These are phyloP conservation scores for Ophiocordyceps camponoti-leonardi DNA, from an alignment of 2,329 filamentous ascomycete species.

Conservation along the genomic window DNA sequence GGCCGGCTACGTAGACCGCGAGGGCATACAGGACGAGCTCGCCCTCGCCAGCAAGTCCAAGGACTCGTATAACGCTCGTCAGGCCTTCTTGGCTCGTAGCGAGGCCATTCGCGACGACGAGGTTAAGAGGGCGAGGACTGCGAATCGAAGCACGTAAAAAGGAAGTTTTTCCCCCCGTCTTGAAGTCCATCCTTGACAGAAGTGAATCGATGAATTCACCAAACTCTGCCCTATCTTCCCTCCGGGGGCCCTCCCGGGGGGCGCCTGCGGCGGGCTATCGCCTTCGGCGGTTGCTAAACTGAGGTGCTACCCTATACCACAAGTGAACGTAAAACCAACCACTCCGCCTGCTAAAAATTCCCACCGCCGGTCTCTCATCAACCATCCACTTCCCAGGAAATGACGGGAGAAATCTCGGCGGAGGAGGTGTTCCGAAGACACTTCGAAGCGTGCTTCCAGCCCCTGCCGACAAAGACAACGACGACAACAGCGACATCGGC, in stretches of 20 bases:
- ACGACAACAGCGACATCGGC: no score
- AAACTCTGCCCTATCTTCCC: no score
- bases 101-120: conserved; percentile 46
- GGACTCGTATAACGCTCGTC: conserved; percentile 40
- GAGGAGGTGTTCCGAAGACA: conserved; percentile 65
- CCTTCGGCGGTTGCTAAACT: no score
- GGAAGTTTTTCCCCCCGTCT: no score
- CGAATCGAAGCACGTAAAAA: conserved; percentile 14
- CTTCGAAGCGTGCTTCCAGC: conserved; percentile 79
- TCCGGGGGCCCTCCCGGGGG: no score
- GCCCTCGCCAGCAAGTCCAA: conserved; percentile 48
- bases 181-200: no score
- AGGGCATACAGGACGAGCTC: conserved; percentile 53
- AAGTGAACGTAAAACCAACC: not conserved
- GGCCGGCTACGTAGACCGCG: conserved; percentile 55
- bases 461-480: conserved; percentile 40
- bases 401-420: conserved; percentile 13
- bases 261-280: no score
- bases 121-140: conserved; percentile 33
- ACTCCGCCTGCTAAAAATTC: not conserved
- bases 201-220: no score
- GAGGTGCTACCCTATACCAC: not conserved
- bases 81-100: conserved; percentile 49
- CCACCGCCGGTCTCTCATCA: no score
- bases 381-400: not conserved